Percentiles rank a stretch among this genome's conserved stretches.
These are phyloP conservation scores for Neurospora tetraspora DNA, from an alignment of 495 filamentous ascomycete species.

Conservation along the genomic window DNA sequence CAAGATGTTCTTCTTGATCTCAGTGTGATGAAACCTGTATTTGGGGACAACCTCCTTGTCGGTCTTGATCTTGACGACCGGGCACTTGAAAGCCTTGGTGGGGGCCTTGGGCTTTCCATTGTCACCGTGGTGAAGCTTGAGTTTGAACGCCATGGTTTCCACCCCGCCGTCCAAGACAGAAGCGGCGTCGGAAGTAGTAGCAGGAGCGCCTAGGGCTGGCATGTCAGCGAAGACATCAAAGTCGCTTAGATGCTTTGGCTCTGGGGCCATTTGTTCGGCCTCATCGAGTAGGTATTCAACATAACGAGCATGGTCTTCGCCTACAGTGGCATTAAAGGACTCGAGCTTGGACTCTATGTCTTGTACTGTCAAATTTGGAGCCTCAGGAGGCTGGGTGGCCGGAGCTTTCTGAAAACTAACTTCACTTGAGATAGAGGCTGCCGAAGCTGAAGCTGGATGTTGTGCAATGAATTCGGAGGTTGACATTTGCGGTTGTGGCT, in stretches of 20 bases:
- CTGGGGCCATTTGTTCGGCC: conserved; percentile 26
- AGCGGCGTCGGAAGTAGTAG: conserved; percentile 1
- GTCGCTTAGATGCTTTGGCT: conserved; percentile 24
- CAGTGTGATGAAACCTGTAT: conserved; percentile 40
- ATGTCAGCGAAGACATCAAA: conserved; percentile 32
- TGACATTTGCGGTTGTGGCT: not conserved
- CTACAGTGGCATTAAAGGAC: conserved; percentile 21
- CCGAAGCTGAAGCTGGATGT: not conserved
- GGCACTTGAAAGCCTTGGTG: conserved; percentile 20
- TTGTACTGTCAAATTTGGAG: conserved; percentile 25
- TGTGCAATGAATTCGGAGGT: not conserved
- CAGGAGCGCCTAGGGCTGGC: conserved; percentile 10
- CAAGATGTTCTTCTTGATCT: conserved; percentile 39
- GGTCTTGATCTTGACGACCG: conserved; percentile 30
- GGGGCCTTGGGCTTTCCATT: conserved; percentile 26
- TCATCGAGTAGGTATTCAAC: conserved; percentile 29
- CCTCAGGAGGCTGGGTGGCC: conserved; percentile 21
- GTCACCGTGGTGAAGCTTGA: conserved; percentile 31
- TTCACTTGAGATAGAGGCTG: not conserved
- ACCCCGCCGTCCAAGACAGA: conserved; percentile 1
- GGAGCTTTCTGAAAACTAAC: not conserved
- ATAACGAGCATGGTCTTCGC: conserved; percentile 27
- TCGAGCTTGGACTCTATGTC: conserved; percentile 24
- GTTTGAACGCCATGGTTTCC: conserved; percentile 25
- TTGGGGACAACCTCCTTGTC: conserved; percentile 29